Evolutionary conservation across 179 eudicot species (phyloP).

Genomic region (Patellifolia procumbens): DNA sequence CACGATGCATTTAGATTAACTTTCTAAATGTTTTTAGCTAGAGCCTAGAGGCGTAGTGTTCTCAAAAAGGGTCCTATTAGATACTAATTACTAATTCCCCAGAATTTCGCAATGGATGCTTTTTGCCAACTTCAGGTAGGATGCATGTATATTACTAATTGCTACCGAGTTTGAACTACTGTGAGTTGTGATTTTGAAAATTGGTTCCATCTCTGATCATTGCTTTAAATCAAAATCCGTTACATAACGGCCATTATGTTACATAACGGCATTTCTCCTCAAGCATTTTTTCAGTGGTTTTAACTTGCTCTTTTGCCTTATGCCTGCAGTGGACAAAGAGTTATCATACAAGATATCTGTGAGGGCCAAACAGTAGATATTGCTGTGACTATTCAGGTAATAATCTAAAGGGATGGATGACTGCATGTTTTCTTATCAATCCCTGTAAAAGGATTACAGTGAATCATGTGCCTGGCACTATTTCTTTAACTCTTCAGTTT

Average conservation of each 20-base stretch:
- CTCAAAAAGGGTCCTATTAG: background rate
- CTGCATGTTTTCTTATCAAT: background rate
- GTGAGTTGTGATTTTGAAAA: background rate
- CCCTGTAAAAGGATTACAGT: background rate
- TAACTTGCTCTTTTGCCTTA: slow-evolving; percentile 13
- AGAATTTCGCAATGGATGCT: too few relatives aligned
- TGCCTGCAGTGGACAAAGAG: slow-evolving; percentile 85
- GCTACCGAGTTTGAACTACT: background rate
- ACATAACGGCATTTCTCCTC: too few relatives aligned
- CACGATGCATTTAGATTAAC: background rate
- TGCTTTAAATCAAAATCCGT: background rate
- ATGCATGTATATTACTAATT: background rate
- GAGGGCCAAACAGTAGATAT: slow-evolving; percentile 59
- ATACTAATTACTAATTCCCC: background rate
- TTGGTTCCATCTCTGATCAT: background rate
- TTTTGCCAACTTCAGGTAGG: background rate
- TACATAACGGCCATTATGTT: too few relatives aligned
- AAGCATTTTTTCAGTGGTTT: slow-evolving; percentile 6
- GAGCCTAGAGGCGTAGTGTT: background rate
- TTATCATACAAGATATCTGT: slow-evolving; percentile 58
- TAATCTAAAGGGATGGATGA: slow-evolving; percentile 13
- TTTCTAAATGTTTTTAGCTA: background rate
- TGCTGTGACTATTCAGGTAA: slow-evolving; percentile 82
- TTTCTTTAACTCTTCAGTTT: background rate
- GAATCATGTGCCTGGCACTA: background rate